Base-by-base conservation (phyloP, 192 early-diverging fungal genomes). In the Thoreauomyces humboldtii region DNA sequence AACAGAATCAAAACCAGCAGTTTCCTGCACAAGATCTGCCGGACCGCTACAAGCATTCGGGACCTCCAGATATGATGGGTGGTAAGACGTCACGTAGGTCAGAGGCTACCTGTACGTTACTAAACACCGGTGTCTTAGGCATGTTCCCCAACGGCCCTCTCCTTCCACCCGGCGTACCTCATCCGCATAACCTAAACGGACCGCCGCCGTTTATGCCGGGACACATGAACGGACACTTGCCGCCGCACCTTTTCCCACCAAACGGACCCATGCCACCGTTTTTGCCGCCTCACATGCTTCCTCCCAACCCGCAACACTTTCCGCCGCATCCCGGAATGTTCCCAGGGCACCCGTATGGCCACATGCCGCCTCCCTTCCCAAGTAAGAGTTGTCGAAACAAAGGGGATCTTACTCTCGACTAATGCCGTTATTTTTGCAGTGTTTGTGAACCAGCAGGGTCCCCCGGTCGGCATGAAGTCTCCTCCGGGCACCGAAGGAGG, bases 211-310 rank as follows among this genome's bases (percentile, higher is more conserved):
- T 52, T 24, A 27, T 52, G 27, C 56, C 56, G n/a, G 56, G 32
- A 37, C 56, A 46, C 50, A 52, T 52, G 3, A 52, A 52, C 32
- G 50, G 25, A 14, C 50, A 52, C 29, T 29, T 52, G 5, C 50
- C 50, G 6, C 50, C 50, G 29, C 50, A 15, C 19, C 29, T 31
- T 29, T 52, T 52, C 24, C 27, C 27, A 7, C 9, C 50, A 5
- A 52, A 52, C 27, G 50, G 27, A 0, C 45, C 45, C 29, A 31
- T 61, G 55, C 55, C 9, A 9, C 38, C 31, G 1, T 57, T 57
- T 44, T 21, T 47, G 28, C 59, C 59, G 19, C 59, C 59, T 4
- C 59, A 61, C 29, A 47, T 61, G 59, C 33, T 61, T 21, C 59
- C 59, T 15, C 59, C 41, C 15, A 25, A 28, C 22, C 24, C 42